Evolutionary conservation across 2,329 filamentous ascomycete species (phyloP).

Genomic region (Fusarium foetens): DNA sequence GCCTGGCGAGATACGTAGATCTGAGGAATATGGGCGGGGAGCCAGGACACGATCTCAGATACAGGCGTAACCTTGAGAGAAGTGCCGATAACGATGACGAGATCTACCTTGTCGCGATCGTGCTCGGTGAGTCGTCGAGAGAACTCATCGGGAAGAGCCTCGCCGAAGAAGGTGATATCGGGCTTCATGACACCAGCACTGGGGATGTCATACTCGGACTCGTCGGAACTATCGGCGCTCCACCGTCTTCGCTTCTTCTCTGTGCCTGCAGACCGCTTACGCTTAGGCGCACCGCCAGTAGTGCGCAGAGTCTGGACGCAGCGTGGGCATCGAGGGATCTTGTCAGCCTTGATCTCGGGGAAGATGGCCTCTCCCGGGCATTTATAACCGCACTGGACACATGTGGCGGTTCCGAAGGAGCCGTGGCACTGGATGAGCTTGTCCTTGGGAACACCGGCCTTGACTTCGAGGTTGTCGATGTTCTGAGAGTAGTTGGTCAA

Average conservation of each 20-base stretch:
- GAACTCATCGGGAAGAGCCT: constrained; percentile 86
- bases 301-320: constrained; percentile 68
- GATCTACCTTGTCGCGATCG: constrained; percentile 82
- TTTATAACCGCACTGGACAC: constrained; percentile 80
- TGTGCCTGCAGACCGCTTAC: constrained; percentile 53
- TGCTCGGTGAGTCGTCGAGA: constrained; percentile 81
- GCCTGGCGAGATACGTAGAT: constrained; percentile 90
- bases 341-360: constrained; percentile 77
- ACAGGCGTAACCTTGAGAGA: constrained; percentile 96
- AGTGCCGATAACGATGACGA: constrained; percentile 96
- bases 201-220: constrained; percentile 65
- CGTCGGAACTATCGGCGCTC: constrained; percentile 54
- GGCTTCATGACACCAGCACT: constrained; percentile 89
- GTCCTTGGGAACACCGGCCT: constrained; percentile 81
- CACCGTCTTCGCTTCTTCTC: constrained; percentile 57
- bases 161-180: constrained; percentile 98
- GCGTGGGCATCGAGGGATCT: constrained; percentile 79
- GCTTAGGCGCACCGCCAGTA: constrained; percentile 47
- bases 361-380: constrained; percentile 83
- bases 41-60: constrained; percentile 84
- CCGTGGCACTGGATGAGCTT: constrained; percentile 97
- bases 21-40: constrained; percentile 84
- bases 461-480: constrained; percentile 93
- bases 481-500: constrained; percentile 99
- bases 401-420: constrained; percentile 92